A percentile compares a stretch with the other conserved stretches of the same genome.
Evolutionary conservation across 1,284 basidiomycete species (phyloP).

Genomic region (Papiliotrema nemorosa): DNA sequence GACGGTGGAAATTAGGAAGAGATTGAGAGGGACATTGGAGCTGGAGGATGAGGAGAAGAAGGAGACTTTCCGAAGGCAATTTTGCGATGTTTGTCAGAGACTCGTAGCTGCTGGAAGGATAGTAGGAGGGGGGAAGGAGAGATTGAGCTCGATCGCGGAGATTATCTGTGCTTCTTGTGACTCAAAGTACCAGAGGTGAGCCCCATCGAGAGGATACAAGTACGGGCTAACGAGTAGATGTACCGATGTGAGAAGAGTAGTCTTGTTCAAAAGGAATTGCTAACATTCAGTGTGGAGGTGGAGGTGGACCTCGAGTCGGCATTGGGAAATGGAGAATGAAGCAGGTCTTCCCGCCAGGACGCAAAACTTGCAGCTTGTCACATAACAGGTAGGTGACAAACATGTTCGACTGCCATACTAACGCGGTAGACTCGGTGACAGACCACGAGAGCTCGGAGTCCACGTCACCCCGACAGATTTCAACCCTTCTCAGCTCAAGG

Average conservation of each 20-base stretch:
- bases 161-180: conserved; percentile 41
- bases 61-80: conserved; percentile 20
- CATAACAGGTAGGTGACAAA: conserved; percentile 35
- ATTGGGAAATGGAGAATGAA: conserved; percentile 53
- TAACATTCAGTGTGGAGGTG: conserved; percentile 44
- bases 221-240: conserved; percentile 10
- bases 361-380: conserved; percentile 50
- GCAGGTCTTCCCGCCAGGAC: conserved; percentile 49
- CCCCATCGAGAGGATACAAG: background rate
- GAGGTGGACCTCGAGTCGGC: conserved; percentile 47
- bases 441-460: conserved; percentile 43
- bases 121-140: conserved; percentile 29
- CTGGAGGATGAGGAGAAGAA: conserved; percentile 38
- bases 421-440: conserved; percentile 38
- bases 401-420: background rate
- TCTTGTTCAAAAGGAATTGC: background rate
- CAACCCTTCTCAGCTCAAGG: conserved; percentile 42
- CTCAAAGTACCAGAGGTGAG: conserved; percentile 41
- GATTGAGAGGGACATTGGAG: conserved; percentile 36
- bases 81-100: conserved; percentile 48
- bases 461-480: conserved; percentile 46
- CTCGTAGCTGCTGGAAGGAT: conserved; percentile 36
- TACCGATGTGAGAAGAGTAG: conserved; percentile 23
- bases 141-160: conserved; percentile 32
- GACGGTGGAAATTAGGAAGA: conserved; percentile 43